Evolutionary conservation across 148 eudicot genomes (phyloP), one percentile per base, ranked within the genome.

Genomic region (Vaccinium corymbosum): DNA sequence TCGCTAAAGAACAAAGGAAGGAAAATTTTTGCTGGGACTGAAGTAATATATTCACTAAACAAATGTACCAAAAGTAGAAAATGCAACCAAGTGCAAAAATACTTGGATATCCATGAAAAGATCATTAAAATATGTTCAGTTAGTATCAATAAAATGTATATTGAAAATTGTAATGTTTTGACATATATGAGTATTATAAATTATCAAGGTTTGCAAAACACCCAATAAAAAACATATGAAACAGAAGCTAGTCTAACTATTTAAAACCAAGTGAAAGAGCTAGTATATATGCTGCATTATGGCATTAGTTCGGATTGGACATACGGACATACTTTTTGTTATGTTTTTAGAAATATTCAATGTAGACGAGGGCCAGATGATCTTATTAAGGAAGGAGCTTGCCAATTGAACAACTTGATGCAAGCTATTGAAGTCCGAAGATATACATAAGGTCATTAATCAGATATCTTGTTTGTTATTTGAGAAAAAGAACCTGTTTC

Each of bases 361-460:
- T 68, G 20, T 16, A 35, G 22, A 72, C 50, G 16, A 38, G n/a
- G 76, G 76, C 22, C 22, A 76, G 11, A 48, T 17, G 1, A 76
- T 20, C 27, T n/a, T 72, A 38, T 35, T 72, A 72, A 72, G n/a
- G n/a, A 27, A 16, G 76, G 76, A 32, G 76, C 76, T 72, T 72
- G 76, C 53, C 9, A 46, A 20, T 20, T 48, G 27, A 20, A 72
- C 76, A 75, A 75, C 25, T 75, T 42, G 52, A 8, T 20, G 53
- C 53, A 22, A 15, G 57, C 38, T 14, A 6, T 49, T 50, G 51
- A 14, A 49, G 19, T 77, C 35, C 14, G 17, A 51, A 77, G 20
- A 22, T 11, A 14, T 10, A 50, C 12, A 25, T 76, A 16, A 79
- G 70, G 66, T 79, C 16, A 78, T 79, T 57, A 27, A 32, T 62